These are phyloP conservation scores for Eimeria necatrix DNA, from an alignment of 169 alveolate species.

Conservation along the genomic window DNA sequence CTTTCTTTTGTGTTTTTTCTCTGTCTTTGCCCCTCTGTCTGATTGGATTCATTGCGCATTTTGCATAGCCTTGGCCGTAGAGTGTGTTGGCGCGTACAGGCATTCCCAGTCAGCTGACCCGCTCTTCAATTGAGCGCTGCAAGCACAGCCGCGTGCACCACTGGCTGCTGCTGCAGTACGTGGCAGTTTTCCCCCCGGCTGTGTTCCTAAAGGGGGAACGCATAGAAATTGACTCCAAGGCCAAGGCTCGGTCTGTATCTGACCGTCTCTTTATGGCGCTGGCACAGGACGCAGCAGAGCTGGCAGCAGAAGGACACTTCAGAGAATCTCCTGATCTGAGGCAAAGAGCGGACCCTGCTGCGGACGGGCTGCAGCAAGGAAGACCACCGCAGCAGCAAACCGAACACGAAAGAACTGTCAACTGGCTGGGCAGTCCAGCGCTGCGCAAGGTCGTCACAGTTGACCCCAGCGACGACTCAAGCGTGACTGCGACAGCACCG, in stretches of 20 bases:
- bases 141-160: conserved; percentile 67
- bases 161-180: conserved; percentile 81
- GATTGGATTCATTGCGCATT: too few relatives aligned
- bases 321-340: background rate
- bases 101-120: conserved; percentile 68
- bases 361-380: background rate
- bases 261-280: conserved; percentile 57
- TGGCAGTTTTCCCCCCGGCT: conserved; percentile 69
- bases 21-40: too few relatives aligned
- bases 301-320: background rate
- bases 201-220: conserved; percentile 74
- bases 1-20: too few relatives aligned
- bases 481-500: background rate
- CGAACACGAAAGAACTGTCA: conserved; percentile 51
- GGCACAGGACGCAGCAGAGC: conserved; percentile 57
- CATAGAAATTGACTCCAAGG: conserved; percentile 64
- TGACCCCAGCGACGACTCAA: conserved; percentile 47
- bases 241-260: conserved; percentile 57
- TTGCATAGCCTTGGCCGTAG: background rate
- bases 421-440: conserved; percentile 70
- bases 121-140: conserved; percentile 59
- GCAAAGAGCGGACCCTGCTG: background rate
- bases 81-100: conserved; percentile 5
- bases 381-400: background rate
- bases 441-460: conserved; percentile 49